Evolutionary conservation across 1,284 basidiomycete genomes (phyloP).

Genomic region (Apiotrichum siamense): DNA sequence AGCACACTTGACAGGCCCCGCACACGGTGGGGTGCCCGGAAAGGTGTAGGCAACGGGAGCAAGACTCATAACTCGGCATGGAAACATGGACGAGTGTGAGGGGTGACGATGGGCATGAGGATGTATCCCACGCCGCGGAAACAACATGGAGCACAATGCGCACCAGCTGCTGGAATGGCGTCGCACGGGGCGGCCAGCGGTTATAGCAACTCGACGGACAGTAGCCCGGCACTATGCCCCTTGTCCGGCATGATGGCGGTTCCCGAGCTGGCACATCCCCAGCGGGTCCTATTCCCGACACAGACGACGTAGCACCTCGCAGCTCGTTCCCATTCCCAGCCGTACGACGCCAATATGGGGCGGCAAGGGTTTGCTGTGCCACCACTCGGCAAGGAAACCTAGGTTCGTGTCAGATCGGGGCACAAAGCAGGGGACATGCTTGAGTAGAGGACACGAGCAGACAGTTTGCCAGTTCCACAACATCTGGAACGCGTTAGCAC

Average conservation of each 20-base stretch:
- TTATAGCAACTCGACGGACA: constrained; percentile 1
- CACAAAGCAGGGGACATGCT: not conserved
- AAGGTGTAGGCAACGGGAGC: no score
- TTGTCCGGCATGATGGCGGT: not conserved
- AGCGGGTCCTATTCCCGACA: constrained; percentile 20
- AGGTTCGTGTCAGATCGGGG: not conserved
- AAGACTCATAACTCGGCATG: no score
- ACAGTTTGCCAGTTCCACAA: constrained; percentile 33
- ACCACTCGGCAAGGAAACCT: constrained; percentile 27
- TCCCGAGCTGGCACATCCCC: constrained; percentile 1
- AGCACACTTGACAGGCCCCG: no score
- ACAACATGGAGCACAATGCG: constrained; percentile 20
- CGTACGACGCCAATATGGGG: constrained; percentile 24
- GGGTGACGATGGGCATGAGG: constrained; percentile 32
- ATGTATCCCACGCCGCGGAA: constrained; percentile 22
- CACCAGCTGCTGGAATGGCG: constrained; percentile 25
- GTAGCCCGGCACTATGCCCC: not conserved
- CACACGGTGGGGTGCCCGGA: no score
- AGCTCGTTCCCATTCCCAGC: constrained; percentile 17
- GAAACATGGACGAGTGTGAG: no score
- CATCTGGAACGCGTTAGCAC: constrained; percentile 19
- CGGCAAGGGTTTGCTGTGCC: constrained; percentile 31
- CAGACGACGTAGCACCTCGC: constrained; percentile 17
- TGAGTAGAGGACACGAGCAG: constrained; percentile 22
- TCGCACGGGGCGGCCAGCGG: constrained; percentile 17